Evolutionary conservation across 305 asterid species (phyloP).

Genomic region (Withania somnifera): DNA sequence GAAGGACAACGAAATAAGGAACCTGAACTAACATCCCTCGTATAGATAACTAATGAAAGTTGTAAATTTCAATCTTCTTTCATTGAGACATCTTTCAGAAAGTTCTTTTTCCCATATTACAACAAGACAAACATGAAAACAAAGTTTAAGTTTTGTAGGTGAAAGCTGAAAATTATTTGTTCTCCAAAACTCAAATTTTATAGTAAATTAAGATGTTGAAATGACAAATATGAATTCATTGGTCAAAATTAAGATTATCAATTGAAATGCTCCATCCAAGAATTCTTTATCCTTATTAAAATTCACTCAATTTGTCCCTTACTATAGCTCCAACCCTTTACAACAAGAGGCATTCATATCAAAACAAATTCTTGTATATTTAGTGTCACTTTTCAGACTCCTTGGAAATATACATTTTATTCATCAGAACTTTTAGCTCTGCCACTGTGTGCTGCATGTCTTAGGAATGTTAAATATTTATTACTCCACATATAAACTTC

Average conservation of each 20-base stretch:
- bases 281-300: background rate
- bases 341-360: background rate
- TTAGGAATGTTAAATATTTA: background rate
- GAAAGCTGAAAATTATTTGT: background rate
- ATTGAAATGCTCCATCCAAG: background rate
- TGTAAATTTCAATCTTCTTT: too few relatives aligned
- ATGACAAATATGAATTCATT: background rate
- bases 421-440: background rate
- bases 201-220: background rate
- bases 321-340: background rate
- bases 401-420: background rate
- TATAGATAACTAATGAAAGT: too few relatives aligned
- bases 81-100: too few relatives aligned
- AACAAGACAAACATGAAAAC: background rate
- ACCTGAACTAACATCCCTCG: too few relatives aligned
- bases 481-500: background rate
- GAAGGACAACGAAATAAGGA: too few relatives aligned
- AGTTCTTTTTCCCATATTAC: too few relatives aligned
- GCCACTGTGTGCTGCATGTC: background rate
- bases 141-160: background rate
- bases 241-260: background rate
- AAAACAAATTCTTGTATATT: background rate
- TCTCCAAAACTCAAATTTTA: too few relatives aligned
- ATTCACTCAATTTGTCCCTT: background rate
- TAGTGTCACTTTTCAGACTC: background rate